phyloP scores from a whole-genome alignment of 2,329 filamentous ascomycete species.

The Capronia americana region DNA sequence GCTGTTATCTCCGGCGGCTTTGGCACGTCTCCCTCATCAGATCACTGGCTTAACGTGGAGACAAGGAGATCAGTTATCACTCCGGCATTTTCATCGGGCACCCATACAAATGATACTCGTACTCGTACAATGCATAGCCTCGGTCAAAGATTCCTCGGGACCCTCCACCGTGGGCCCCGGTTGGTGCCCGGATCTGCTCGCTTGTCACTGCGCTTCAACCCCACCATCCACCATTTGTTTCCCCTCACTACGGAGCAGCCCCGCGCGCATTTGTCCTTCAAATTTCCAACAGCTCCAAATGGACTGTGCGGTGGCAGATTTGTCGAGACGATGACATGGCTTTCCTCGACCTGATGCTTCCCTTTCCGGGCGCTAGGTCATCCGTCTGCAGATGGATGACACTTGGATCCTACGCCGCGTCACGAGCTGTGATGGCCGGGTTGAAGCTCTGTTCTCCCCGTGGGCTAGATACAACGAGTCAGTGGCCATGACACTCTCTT shows the following conservation, averaged over 20 bases:
- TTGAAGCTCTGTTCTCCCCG: background rate
- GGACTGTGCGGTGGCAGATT: background rate
- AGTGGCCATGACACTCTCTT: background rate
- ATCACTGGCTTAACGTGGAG: background rate
- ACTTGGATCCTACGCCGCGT: background rate
- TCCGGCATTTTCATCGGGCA: background rate
- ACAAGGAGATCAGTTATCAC: background rate
- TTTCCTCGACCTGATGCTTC: background rate
- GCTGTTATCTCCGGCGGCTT: background rate
- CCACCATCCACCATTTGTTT: background rate
- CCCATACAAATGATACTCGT: background rate
- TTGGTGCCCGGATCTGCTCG: background rate
- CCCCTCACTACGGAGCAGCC: background rate
- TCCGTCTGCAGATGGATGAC: background rate
- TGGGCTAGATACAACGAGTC: slow-evolving; percentile 1
- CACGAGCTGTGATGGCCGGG: background rate
- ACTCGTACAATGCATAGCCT: background rate
- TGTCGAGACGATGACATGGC: background rate
- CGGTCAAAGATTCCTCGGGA: background rate
- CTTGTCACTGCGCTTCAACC: background rate
- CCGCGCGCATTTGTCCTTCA: background rate
- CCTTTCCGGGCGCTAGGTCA: background rate
- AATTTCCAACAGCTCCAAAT: background rate
- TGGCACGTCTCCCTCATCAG: background rate
- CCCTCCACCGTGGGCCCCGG: background rate